Evolutionary conservation across 2,329 filamentous ascomycete genomes (phyloP).

Genomic region (Neoscytalidium dimidiatum): DNA sequence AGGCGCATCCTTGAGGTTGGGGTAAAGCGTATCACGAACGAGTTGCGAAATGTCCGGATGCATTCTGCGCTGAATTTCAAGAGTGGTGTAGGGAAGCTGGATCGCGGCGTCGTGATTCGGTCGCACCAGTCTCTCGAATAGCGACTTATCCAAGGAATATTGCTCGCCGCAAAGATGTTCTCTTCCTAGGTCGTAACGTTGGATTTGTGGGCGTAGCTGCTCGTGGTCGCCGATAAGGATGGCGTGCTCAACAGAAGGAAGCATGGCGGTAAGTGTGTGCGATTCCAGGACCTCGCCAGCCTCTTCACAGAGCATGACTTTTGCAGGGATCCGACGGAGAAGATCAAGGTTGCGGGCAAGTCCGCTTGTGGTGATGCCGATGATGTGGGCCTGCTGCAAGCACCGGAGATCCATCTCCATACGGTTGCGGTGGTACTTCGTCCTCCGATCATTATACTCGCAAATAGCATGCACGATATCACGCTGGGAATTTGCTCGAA

Average conservation of each 20-base stretch:
- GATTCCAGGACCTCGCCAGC: conserved; percentile 69
- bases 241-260: conserved; percentile 61
- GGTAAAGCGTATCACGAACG: conserved; percentile 61
- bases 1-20: conserved; percentile 53
- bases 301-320: conserved; percentile 67
- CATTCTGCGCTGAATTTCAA: conserved; percentile 67
- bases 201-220: conserved; percentile 61
- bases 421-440: background rate
- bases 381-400: conserved; percentile 49
- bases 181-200: conserved; percentile 57
- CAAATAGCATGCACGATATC: background rate
- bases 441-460: background rate
- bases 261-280: conserved; percentile 60
- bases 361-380: conserved; percentile 63
- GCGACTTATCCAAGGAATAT: conserved; percentile 60
- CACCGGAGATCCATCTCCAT: conserved; percentile 13
- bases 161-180: conserved; percentile 50
- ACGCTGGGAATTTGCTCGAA: background rate
- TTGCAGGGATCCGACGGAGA: conserved; percentile 52
- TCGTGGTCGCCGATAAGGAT: conserved; percentile 66
- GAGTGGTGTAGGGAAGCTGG: conserved; percentile 23
- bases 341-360: conserved; percentile 57
- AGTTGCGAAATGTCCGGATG: conserved; percentile 62
- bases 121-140: conserved; percentile 62
- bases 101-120: conserved; percentile 12